A percentile compares a stretch with the other conserved stretches of the same genome.
phyloP scores from a whole-genome alignment of 2,329 filamentous ascomycete species.

The Cytospora schulzeri region DNA sequence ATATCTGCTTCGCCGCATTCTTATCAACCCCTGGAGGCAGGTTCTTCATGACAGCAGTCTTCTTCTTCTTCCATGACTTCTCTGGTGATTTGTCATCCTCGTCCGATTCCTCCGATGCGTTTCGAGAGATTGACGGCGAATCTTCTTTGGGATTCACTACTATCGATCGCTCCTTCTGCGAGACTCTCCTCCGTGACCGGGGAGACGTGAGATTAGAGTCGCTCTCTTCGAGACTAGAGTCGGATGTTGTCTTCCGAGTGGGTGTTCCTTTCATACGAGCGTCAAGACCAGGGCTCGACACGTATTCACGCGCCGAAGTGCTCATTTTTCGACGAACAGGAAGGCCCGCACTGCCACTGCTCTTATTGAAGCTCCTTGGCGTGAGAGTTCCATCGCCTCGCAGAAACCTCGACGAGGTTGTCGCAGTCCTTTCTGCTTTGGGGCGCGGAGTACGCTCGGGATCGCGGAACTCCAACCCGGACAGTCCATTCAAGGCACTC shows the following conservation, averaged over 20 bases:
- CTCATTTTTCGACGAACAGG: slow-evolving; percentile 28
- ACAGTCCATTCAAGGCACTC: slow-evolving; percentile 50
- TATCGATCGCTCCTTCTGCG: slow-evolving; percentile 21
- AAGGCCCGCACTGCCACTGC: slow-evolving; percentile 32
- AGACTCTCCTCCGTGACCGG: slow-evolving; percentile 18
- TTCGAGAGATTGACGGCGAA: slow-evolving; percentile 22
- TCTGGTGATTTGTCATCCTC: slow-evolving; percentile 45
- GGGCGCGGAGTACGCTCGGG: slow-evolving; percentile 18
- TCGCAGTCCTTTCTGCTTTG: slow-evolving; percentile 10
- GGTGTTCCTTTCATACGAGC: slow-evolving; percentile 17
- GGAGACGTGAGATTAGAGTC: slow-evolving; percentile 18
- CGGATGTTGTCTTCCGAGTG: slow-evolving; percentile 23
- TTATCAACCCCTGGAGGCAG: slow-evolving; percentile 82
- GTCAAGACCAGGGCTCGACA: slow-evolving; percentile 15
- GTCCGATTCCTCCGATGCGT: slow-evolving; percentile 40
- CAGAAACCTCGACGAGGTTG: slow-evolving; percentile 5
- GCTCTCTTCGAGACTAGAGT: slow-evolving; percentile 23
- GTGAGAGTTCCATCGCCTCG: slow-evolving; percentile 24
- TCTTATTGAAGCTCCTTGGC: slow-evolving; percentile 29
- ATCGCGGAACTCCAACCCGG: slow-evolving; percentile 32
- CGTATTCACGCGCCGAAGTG: slow-evolving; percentile 15
- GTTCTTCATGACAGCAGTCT: slow-evolving; percentile 70
- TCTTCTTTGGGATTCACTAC: slow-evolving; percentile 6
- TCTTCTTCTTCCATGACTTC: slow-evolving; percentile 61
- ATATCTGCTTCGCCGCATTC: slow-evolving; percentile 81